These are phyloP conservation scores for Mimosa bimucronata DNA, from an alignment of 306 rosid species.

Conservation along the genomic window DNA sequence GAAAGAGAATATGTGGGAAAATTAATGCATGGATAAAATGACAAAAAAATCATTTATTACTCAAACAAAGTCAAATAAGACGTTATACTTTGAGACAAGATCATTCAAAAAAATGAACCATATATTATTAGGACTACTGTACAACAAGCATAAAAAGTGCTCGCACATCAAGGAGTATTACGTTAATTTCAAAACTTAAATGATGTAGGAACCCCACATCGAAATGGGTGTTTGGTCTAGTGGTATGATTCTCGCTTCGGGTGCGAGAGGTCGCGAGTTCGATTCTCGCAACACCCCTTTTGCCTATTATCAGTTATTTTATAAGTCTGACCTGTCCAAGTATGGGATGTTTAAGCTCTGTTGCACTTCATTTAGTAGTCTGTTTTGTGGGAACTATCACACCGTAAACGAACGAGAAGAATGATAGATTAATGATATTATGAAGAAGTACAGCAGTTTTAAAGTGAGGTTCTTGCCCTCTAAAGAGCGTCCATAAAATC, in stretches of 20 bases:
- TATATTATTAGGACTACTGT: too few relatives aligned
- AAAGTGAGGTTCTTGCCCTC: neutral
- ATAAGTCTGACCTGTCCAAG: neutral
- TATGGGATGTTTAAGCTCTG: neutral
- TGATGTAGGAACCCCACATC: too few relatives aligned
- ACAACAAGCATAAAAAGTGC: too few relatives aligned
- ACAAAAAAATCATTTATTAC: too few relatives aligned
- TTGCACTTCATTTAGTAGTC: neutral
- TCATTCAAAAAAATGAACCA: too few relatives aligned
- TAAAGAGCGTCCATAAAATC: neutral
- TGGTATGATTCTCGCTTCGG: constrained; percentile 59
- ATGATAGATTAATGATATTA: neutral
- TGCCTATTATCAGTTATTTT: neutral
- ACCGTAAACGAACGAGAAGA: neutral
- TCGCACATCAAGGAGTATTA: too few relatives aligned
- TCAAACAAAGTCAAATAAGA: too few relatives aligned
- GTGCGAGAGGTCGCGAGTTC: constrained; percentile 78
- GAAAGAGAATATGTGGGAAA: too few relatives aligned
- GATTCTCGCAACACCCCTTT: constrained; percentile 69
- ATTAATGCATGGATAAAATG: too few relatives aligned
- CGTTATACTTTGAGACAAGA: too few relatives aligned
- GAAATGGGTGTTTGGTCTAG: constrained; percentile 47
- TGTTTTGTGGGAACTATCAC: neutral
- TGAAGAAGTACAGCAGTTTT: neutral
- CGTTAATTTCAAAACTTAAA: too few relatives aligned